Base-by-base conservation (phyloP, 208 protist genomes). In the Tritrichomonas musculus region DNA sequence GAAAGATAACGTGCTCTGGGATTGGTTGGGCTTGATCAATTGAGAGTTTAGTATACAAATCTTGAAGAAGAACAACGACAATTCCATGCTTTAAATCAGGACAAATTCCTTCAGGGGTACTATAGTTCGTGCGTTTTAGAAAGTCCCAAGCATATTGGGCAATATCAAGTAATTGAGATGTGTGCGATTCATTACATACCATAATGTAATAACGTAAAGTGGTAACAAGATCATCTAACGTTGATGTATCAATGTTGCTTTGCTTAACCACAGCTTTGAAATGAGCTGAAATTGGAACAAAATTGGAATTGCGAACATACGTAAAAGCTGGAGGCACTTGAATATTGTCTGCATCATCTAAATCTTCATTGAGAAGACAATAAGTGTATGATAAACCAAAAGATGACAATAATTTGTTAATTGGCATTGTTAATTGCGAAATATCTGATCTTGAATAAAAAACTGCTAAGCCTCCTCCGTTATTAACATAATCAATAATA, bases 41-140 rank as follows among this genome's bases (percentile, higher is more conserved):
- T 39, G 77, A 47, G 39, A 88, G 41, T 60, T 60, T 88, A 36
- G 77, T 88, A 36, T 88, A 88, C 39, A 88, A 39, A 88, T 88
- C 41, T 20, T 27, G 33, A 8, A 88, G 22, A 17, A 88, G 17
- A 39, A 88, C 47, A 22, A 49, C 77, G 57, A 88, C 47, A 44
- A 88, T 53, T 60, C 41, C 41, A 88, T 88, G 77, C 14, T 5
- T 33, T 39, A 27, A 8, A 17, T 88, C 47, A 17, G 77, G 13
- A 57, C 77, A 88, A 11, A 53, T 33, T 39, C 47, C 47, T 22
- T 88, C 39, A 39, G 25, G 47, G 1, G 47, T 14, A 36, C 57
- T 25, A 20, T 88, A 88, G 14, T 47, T 39, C 22, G 77, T 88
- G 33, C 77, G 39, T 14, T 57, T 27, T 25, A 88, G 47, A 39